Evolutionary conservation across 176 grass and related monocot species (phyloP), one percentile per base, ranked within the genome.

Genomic region (Zea luxurians): DNA sequence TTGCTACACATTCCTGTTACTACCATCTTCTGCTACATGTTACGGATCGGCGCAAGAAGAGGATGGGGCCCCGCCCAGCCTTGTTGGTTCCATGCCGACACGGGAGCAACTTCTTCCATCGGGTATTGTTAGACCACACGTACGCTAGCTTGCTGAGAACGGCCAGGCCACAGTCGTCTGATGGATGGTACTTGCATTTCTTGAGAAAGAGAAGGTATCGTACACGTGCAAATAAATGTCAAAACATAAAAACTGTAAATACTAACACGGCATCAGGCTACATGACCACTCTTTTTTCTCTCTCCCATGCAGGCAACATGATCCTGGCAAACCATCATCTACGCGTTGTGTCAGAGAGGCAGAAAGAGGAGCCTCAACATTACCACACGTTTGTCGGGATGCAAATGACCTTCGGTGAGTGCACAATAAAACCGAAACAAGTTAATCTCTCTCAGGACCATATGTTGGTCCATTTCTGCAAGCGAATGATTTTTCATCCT

Each of bases 381-480:
- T 27, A 27, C 40, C 48, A 70, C 64, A 10, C 1, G 78, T 77
- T 85, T 10, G 11, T 71, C 77, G 16, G 7, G 65, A 66, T 85
- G 77, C 77, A 66, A 72, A 77, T 85, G 0, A 81, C 65, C 50
- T 37, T 64, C 6, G 48, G 64, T 37, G 20, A n/a, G 35, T 5
- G 69, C 37, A 67, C 4, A 27, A 27, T 41, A 63, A 66, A 21
- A 67, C 70, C 9, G 70, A 44, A 81, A 61, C 53, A 66, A 66
- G 85, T 27, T 27, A 27, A 27, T 27, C 27, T 27, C 27, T 76
- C 71, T 46, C 36, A 72, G 87, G 87, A 85, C 82, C 72, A 88
- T 66, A 80, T 12, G 13, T 67, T 73, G 87, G 82, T 77, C 82
- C 82, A 85, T 71, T 85, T 89, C 82, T 85, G n/a, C 77, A 59